Conservation (phyloP, 805 yeast genomes). For the Metschnikowia cerradonensis region DNA sequence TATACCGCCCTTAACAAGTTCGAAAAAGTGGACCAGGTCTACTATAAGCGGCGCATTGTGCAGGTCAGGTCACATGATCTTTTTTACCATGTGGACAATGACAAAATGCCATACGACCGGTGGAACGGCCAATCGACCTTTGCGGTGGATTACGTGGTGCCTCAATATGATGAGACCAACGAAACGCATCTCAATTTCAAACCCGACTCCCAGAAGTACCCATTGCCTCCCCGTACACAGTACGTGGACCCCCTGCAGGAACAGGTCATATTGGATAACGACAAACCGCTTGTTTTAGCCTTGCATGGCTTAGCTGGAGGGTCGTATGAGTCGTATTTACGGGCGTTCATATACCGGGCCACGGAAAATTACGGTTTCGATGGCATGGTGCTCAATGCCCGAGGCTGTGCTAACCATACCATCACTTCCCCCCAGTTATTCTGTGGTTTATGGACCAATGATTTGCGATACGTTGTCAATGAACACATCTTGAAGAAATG, state of each 20-base stretch:
- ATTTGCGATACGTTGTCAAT: conserved; percentile 55
- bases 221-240: conserved; percentile 66
- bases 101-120: conserved; percentile 32
- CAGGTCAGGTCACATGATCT: conserved; percentile 23
- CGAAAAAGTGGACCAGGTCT: conserved; percentile 37
- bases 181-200: conserved; percentile 23
- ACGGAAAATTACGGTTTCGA: conserved; percentile 45
- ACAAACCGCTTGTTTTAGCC: conserved; percentile 56
- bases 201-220: conserved; percentile 48
- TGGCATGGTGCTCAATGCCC: conserved; percentile 57
- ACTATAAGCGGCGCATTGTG: conserved; percentile 44
- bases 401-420: conserved; percentile 77
- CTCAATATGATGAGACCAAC: conserved; percentile 15
- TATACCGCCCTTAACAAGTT: conserved; percentile 44
- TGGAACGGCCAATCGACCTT: conserved; percentile 45
- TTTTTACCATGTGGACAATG: conserved; percentile 25
- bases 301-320: conserved; percentile 80
- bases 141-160: conserved; percentile 47
- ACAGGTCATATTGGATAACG: conserved; percentile 24
- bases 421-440: conserved; percentile 65
- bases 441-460: conserved; percentile 67
- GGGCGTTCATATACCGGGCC: conserved; percentile 48
- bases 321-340: conserved; percentile 67
- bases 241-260: conserved; percentile 49
- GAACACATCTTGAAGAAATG: conserved; percentile 45